Evolutionary conservation across 2,329 filamentous ascomycete genomes (phyloP).

Genomic region (Microdochium bolleyi): DNA sequence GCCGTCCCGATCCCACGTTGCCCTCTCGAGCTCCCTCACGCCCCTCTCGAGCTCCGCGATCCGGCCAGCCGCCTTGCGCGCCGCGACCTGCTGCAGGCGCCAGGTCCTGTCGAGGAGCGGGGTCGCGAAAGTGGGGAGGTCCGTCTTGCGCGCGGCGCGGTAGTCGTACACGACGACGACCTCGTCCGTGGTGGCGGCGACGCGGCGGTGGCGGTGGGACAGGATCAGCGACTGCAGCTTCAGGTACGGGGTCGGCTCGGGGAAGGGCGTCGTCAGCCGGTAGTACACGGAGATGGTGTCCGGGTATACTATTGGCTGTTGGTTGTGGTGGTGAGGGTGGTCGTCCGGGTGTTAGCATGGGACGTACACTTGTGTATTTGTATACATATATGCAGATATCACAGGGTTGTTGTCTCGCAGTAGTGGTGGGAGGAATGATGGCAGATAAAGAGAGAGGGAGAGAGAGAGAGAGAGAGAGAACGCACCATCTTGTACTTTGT

Average conservation of each 20-base stretch:
- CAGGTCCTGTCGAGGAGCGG: conserved; percentile 52
- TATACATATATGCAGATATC: too few relatives aligned
- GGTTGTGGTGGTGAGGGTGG: neutral
- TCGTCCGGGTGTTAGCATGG: neutral
- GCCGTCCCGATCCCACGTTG: conserved; percentile 65
- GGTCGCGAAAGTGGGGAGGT: conserved; percentile 52
- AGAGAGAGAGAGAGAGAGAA: conserved; percentile 8
- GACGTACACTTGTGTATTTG: too few relatives aligned
- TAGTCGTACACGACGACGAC: conserved; percentile 79
- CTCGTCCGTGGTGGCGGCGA: conserved; percentile 68
- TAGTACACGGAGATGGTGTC: conserved; percentile 80
- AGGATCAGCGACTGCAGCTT: conserved; percentile 56
- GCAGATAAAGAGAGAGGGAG: neutral
- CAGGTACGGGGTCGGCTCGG: conserved; percentile 37
- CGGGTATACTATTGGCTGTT: conserved; percentile 72
- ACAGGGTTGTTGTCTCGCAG: too few relatives aligned
- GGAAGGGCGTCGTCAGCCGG: conserved; percentile 53
- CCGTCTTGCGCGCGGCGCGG: conserved; percentile 43
- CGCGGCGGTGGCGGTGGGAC: conserved; percentile 65
- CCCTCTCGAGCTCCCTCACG: conserved; percentile 57
- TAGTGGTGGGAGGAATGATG: too few relatives aligned
- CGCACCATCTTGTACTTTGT: conserved; percentile 83
- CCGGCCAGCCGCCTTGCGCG: conserved; percentile 38
- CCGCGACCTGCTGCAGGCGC: conserved; percentile 52
- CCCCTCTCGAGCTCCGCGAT: conserved; percentile 48